phyloP scores from a whole-genome alignment of 75 land plant species.

The Selaginella moellendorffii region DNA sequence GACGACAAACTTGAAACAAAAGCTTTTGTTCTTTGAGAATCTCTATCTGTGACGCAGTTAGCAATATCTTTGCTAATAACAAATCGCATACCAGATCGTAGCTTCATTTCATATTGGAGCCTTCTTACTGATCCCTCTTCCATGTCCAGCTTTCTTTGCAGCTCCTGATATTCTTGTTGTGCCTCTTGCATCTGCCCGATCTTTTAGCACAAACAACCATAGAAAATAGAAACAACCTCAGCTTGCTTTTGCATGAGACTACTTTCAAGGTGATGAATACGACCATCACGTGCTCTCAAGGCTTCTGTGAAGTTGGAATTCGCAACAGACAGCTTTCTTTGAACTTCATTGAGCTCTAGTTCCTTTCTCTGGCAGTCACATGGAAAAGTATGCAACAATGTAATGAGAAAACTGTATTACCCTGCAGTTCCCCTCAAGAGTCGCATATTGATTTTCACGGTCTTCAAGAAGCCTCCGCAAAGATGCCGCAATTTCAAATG shows the following conservation, averaged over 20 bases:
- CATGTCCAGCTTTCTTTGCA: slow-evolving; percentile 19
- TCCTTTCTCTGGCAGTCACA: slow-evolving; percentile 19
- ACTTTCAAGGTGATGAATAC: background rate
- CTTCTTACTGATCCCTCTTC: slow-evolving; percentile 24
- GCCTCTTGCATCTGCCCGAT: slow-evolving; percentile 20
- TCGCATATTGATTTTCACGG: slow-evolving; percentile 27
- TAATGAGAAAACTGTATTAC: slow-evolving; percentile 9
- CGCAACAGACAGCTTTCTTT: slow-evolving; percentile 26
- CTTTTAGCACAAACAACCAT: background rate
- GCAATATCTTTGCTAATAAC: no score
- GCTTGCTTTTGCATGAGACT: background rate
- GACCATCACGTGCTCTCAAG: background rate
- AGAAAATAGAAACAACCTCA: background rate
- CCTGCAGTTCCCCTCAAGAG: slow-evolving; percentile 26
- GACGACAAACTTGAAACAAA: slow-evolving; percentile 23
- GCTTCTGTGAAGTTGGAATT: background rate
- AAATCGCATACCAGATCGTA: slow-evolving; percentile 16
- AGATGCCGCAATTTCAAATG: slow-evolving; percentile 29
- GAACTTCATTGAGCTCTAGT: slow-evolving; percentile 25
- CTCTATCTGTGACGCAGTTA: slow-evolving; percentile 14
- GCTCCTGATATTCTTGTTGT: slow-evolving; percentile 28
- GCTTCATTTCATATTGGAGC: slow-evolving; percentile 25
- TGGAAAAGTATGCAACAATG: background rate
- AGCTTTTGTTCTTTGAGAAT: slow-evolving; percentile 15
- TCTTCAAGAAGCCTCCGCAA: slow-evolving; percentile 24